Evolutionary conservation across 1,284 basidiomycete species (phyloP).

Genomic region (Melampsora americana): DNA sequence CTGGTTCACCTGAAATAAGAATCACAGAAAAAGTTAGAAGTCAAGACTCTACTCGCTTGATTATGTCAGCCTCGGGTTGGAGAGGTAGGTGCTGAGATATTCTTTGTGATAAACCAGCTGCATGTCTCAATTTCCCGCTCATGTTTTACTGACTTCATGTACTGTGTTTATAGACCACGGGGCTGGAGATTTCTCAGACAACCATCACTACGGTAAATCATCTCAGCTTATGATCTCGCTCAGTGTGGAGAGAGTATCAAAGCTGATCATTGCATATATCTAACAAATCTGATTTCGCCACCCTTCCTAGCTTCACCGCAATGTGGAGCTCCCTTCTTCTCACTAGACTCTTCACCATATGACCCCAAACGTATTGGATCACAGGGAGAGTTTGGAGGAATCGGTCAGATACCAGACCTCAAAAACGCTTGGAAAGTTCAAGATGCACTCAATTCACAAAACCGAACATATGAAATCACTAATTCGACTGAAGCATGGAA

Average conservation of each 20-base stretch:
- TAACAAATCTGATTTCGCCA: neutral
- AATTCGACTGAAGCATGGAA: conserved; percentile 21
- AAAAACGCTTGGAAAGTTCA: conserved; percentile 33
- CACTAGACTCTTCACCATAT: conserved; percentile 10
- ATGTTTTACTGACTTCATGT: neutral
- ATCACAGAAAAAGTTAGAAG: conserved; percentile 12
- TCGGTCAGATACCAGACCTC: conserved; percentile 18
- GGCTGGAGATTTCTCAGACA: conserved; percentile 29
- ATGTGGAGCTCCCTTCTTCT: conserved; percentile 33
- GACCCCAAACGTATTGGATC: conserved; percentile 23
- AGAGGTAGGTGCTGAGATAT: neutral
- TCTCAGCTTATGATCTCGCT: too few relatives aligned
- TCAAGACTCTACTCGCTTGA: conserved; percentile 18
- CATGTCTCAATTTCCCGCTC: neutral
- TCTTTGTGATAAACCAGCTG: neutral
- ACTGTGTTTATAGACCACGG: conserved; percentile 6
- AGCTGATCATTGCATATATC: neutral
- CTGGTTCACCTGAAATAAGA: conserved; percentile 12
- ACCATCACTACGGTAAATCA: conserved; percentile 25
- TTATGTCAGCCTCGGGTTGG: conserved; percentile 23
- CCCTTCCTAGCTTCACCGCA: conserved; percentile 25
- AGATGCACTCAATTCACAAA: neutral
- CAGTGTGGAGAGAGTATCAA: too few relatives aligned
- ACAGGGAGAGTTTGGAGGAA: conserved; percentile 42
- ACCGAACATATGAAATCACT: conserved; percentile 33